phyloP scores from a whole-genome alignment of 176 grass and related monocot genomes.

The Carex myosuroides region DNA sequence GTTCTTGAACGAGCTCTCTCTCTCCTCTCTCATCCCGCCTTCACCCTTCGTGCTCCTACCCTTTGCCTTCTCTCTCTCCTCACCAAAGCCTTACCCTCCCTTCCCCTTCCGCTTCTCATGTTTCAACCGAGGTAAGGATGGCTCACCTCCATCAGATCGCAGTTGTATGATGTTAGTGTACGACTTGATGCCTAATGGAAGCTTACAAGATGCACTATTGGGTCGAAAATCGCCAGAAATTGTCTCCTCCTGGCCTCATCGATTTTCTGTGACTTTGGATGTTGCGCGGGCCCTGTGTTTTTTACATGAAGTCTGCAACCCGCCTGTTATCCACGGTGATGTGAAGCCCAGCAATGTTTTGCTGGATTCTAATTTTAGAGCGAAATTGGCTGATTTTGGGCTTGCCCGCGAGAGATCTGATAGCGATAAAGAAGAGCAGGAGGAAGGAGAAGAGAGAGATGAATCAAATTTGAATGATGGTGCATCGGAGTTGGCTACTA shows the following conservation, averaged over 20 bases:
- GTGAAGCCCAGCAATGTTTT: conserved; percentile 96
- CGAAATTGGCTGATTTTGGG: conserved; percentile 83
- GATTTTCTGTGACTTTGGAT: conserved; percentile 64
- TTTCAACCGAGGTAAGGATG: not conserved
- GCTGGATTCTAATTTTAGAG: conserved; percentile 55
- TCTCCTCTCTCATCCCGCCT: conserved; percentile 54
- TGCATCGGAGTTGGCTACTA: conserved; percentile 37
- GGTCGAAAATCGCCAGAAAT: conserved; percentile 60
- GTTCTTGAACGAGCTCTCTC: conserved; percentile 90
- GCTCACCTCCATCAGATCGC: not conserved
- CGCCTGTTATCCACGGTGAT: conserved; percentile 83
- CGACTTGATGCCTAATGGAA: conserved; percentile 94
- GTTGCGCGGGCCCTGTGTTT: conserved; percentile 73
- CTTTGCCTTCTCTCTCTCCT: conserved; percentile 60
- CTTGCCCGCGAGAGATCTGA: conserved; percentile 56
- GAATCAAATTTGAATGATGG: conserved; percentile 45
- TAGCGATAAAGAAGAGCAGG: conserved; percentile 31
- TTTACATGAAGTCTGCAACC: conserved; percentile 62
- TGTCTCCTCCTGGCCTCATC: conserved; percentile 47
- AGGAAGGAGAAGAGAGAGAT: conserved; percentile 25
- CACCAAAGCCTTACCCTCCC: conserved; percentile 13
- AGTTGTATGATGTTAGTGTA: conserved; percentile 79
- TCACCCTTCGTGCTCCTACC: conserved; percentile 38
- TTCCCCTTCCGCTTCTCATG: conserved; percentile 17
- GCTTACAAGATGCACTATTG: conserved; percentile 86